These are phyloP conservation scores for Phytophthora cactorum DNA, from an alignment of 352 stramenopile genomes.

Conservation along the genomic window DNA sequence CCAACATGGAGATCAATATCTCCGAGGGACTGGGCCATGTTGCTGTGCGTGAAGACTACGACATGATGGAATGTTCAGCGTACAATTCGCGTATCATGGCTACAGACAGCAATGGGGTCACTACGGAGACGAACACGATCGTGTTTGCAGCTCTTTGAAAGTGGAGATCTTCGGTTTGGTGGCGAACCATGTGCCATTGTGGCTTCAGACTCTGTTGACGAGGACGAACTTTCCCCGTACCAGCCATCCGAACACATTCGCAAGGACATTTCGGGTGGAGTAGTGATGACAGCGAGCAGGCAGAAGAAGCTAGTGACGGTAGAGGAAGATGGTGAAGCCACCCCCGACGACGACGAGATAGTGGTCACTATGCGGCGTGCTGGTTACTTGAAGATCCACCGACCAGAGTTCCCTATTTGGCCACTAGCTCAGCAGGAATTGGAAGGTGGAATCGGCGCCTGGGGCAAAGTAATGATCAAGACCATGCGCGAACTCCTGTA, in stretches of 20 bases:
- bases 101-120: slow-evolving; percentile 17
- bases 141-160: slow-evolving; percentile 33
- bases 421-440: slow-evolving; percentile 21
- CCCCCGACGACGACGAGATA: not conserved
- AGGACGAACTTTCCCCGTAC: slow-evolving; percentile 43
- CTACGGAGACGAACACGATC: slow-evolving; percentile 31
- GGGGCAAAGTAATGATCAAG: slow-evolving; percentile 35
- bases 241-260: slow-evolving; percentile 18
- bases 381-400: slow-evolving; percentile 22
- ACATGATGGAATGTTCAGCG: slow-evolving; percentile 24
- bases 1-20: slow-evolving; percentile 56
- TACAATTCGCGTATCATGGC: slow-evolving; percentile 38
- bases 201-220: slow-evolving; percentile 35
- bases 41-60: slow-evolving; percentile 40
- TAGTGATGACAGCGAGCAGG: slow-evolving; percentile 33
- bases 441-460: slow-evolving; percentile 18
- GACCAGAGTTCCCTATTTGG: slow-evolving; percentile 18
- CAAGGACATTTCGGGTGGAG: slow-evolving; percentile 39
- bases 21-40: slow-evolving; percentile 43
- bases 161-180: slow-evolving; percentile 3
- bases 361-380: slow-evolving; percentile 26
- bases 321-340: not conserved
- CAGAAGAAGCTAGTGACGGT: slow-evolving; percentile 6
- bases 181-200: slow-evolving; percentile 36
- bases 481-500: slow-evolving; percentile 29